Evolutionary conservation across 176 grass and related monocot species (phyloP), one percentile per base, ranked within the genome.

Genomic region (Musa schizocarpa): DNA sequence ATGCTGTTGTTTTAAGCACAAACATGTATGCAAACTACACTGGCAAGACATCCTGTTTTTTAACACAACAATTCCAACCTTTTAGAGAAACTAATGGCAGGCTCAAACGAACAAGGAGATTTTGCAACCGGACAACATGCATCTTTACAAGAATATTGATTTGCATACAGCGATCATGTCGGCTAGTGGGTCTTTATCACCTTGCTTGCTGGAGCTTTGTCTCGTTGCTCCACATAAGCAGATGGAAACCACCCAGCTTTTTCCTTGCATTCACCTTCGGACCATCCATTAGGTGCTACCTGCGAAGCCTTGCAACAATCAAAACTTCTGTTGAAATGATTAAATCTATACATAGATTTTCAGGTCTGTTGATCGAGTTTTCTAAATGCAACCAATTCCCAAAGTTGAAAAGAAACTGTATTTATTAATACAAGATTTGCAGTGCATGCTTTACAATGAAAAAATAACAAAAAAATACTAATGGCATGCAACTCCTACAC

Each of bases 191-290:
- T 75, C 29, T 99, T 86, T 73, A 83, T 86, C 80, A 88, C 84
- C 89, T 92, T 82, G 58, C 76, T 94, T 83, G 86, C 91, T 59
- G 85, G 88, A 69, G 88, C 88, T 81, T 94, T 84, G 82, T 92
- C 96, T 80, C 91, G 87, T 69, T 11, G 73, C 81, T 87, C 78
- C 67, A 99, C 80, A 71, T 99, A 99, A 57, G 96, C 88, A 7
- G 96, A 99, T 80, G 96, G 96, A 80, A 99, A 99, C 96, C 96
- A 99, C 53, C 96, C 96, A 74, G 79, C 77, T 80, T 89, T 99
- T 73, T 91, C 88, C 16, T 92, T 88, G 81, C 88, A 92, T 77
- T 99, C 96, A 54, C 96, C 96, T 84, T 99, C 91, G 10, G 88
- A 94, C 96, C 96, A 99, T 68, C 96, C 96, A 11, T 99, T 94